Conservation (phyloP, 1,284 basidiomycete species). For the Pterula multifida region DNA sequence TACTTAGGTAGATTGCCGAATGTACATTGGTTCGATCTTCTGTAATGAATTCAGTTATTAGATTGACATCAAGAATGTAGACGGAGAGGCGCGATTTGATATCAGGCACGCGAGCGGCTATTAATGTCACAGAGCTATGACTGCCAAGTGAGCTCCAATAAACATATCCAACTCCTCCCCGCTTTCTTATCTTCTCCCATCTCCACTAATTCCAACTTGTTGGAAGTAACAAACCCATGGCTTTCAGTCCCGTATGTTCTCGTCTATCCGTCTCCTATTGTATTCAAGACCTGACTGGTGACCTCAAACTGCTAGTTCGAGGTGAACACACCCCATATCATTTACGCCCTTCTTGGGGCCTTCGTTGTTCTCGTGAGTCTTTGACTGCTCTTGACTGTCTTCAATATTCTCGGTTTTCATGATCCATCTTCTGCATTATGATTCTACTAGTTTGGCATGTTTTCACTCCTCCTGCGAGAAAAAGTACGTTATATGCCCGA, state of each 20-base stretch:
- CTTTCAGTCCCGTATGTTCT: background rate
- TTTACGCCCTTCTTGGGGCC: slow-evolving; percentile 76
- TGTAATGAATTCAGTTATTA: too few species aligned
- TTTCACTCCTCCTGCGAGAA: slow-evolving; percentile 88
- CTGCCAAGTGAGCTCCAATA: background rate
- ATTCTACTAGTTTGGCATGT: slow-evolving; percentile 77
- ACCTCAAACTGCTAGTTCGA: slow-evolving; percentile 37
- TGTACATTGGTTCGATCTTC: too few species aligned
- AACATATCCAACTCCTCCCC: background rate
- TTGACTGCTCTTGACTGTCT: slow-evolving; percentile 3
- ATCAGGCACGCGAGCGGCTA: too few species aligned
- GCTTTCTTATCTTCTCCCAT: background rate
- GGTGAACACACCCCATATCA: slow-evolving; percentile 57
- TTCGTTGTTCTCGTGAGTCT: slow-evolving; percentile 64
- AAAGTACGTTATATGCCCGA: slow-evolving; percentile 32
- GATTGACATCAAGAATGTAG: too few species aligned
- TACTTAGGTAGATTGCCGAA: too few species aligned
- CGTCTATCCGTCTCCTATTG: background rate
- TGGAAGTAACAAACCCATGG: too few species aligned
- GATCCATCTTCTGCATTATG: slow-evolving; percentile 2
- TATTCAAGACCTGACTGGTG: background rate
- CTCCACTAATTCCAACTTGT: background rate
- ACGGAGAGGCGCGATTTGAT: too few species aligned
- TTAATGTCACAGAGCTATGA: background rate
- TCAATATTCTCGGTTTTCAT: slow-evolving; percentile 3